Evolutionary conservation across 331 rosid species (phyloP).

Genomic region (Quercus lobata): DNA sequence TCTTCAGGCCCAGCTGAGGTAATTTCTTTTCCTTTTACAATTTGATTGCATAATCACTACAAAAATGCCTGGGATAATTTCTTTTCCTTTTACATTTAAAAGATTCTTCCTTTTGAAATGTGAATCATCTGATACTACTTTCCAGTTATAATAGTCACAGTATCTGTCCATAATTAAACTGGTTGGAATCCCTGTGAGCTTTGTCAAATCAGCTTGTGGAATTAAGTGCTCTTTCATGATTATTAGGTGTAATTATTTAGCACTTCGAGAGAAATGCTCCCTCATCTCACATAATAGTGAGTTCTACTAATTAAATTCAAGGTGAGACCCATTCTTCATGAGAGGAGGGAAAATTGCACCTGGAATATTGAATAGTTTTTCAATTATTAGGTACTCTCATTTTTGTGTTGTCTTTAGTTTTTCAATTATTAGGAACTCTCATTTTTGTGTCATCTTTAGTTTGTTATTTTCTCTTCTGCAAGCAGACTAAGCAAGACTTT

Average conservation of each 20-base stretch:
- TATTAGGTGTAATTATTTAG: neutral
- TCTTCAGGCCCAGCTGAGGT: conserved; percentile 30
- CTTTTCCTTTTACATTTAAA: neutral
- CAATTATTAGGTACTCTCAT: neutral
- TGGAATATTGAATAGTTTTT: too few relatives aligned
- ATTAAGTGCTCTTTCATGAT: neutral
- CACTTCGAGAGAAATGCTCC: too few relatives aligned
- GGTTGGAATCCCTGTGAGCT: neutral
- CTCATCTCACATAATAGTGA: too few relatives aligned
- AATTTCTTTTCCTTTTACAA: too few relatives aligned
- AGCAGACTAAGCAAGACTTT: conserved; percentile 11
- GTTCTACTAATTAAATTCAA: too few relatives aligned
- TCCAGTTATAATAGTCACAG: neutral
- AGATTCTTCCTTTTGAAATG: neutral
- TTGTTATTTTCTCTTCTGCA: neutral
- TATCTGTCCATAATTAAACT: neutral
- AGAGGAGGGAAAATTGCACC: too few relatives aligned
- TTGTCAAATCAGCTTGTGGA: neutral
- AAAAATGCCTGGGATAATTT: neutral
- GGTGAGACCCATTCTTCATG: too few relatives aligned
- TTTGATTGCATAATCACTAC: neutral
- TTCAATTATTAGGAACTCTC: neutral
- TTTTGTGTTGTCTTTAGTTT: neutral
- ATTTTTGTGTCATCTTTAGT: neutral
- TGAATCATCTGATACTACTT: neutral